Evolutionary conservation across 306 rosid species (phyloP).

Genomic region (Cucurbita argyrosperma): DNA sequence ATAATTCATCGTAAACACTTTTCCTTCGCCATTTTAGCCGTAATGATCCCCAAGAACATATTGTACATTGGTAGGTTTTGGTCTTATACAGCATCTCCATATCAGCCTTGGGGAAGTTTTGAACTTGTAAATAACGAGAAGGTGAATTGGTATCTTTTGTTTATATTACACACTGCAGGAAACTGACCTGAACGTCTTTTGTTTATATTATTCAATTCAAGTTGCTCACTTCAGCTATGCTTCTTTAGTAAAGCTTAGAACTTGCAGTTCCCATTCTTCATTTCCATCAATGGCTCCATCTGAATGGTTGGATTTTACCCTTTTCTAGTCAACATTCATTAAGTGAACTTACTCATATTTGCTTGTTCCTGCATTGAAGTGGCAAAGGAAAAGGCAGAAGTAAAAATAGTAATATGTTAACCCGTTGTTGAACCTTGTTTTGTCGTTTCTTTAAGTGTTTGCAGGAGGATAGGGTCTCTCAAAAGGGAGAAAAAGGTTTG

Average conservation of each 20-base stretch:
- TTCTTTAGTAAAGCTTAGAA: background rate
- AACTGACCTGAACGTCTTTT: background rate
- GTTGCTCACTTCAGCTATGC: background rate
- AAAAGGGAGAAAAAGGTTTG: background rate
- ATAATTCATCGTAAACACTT: background rate
- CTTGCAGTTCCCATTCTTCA: background rate
- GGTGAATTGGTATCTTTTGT: background rate
- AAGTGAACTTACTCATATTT: background rate
- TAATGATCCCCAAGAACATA: background rate
- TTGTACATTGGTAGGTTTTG: too few species aligned
- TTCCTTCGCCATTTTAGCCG: constrained; percentile 1
- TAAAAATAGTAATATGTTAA: background rate
- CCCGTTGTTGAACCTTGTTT: background rate
- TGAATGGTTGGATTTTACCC: background rate
- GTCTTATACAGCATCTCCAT: background rate
- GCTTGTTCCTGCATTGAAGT: background rate
- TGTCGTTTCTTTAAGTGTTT: background rate
- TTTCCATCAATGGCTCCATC: background rate
- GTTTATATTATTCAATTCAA: background rate
- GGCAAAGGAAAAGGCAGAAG: background rate
- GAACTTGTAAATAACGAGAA: background rate
- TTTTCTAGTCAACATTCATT: background rate
- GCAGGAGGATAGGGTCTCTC: background rate
- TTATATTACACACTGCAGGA: background rate
- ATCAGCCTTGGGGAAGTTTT: background rate